A percentile compares a stretch with the other conserved stretches of the same genome.
Evolutionary conservation across 371 early-diverging fungal genomes (phyloP).

Genomic region (Haplosporangium sp.): DNA sequence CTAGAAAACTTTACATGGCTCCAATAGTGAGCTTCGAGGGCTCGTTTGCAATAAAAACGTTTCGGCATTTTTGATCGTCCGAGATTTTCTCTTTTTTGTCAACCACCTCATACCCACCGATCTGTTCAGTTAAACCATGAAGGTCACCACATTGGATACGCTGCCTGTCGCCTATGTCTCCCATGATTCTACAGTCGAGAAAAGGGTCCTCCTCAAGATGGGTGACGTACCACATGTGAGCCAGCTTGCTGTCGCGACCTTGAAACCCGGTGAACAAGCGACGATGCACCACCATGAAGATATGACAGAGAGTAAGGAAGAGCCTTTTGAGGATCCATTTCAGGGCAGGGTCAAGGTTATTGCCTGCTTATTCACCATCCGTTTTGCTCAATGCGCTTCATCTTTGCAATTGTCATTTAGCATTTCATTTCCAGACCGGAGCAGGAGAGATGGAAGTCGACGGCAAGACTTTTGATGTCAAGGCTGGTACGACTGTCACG

Average conservation of each 20-base stretch:
- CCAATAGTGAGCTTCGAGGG: no score
- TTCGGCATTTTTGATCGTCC: not conserved
- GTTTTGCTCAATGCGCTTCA: not conserved
- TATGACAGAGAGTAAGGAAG: conserved; percentile 55
- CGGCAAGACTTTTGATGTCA: conserved; percentile 33
- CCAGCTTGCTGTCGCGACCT: conserved; percentile 47
- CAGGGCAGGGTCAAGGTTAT: no score
- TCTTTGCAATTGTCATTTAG: conserved; percentile 1
- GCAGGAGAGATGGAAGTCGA: conserved; percentile 52
- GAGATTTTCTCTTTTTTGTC: not conserved
- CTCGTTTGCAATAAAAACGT: no score
- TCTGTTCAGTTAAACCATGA: conserved; percentile 21
- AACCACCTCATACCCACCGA: not conserved
- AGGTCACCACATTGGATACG: conserved; percentile 27
- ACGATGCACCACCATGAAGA: conserved; percentile 44
- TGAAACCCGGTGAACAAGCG: conserved; percentile 50
- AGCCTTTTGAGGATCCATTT: not conserved
- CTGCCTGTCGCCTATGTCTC: conserved; percentile 51
- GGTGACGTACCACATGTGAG: conserved; percentile 52
- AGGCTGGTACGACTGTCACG: conserved; percentile 51
- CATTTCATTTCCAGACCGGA: conserved; percentile 50
- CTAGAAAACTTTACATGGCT: no score
- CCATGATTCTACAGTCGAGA: conserved; percentile 49
- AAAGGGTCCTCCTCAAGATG: conserved; percentile 46
- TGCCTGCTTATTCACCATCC: not conserved